Evolutionary conservation across 305 asterid genomes (phyloP), one percentile per base, ranked within the genome.

Genomic region (Caryopteris hybrid): DNA sequence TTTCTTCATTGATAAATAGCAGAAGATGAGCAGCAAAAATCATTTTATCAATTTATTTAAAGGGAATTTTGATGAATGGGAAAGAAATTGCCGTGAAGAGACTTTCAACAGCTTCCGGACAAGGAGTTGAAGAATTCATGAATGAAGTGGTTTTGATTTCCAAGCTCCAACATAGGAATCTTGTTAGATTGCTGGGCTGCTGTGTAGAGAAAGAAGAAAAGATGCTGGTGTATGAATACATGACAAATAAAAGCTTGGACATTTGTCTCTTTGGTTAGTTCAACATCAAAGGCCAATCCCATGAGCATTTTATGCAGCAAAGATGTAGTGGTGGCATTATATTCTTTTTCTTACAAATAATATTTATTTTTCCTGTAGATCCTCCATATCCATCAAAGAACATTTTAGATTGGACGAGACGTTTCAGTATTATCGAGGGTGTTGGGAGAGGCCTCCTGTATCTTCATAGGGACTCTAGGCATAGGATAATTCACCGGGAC

Each of bases 151-250:
- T 72, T 18, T 78, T 86, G 72, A 86, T 86, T 48, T 80, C 88
- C 25, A 86, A 86, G 61, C 85, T 86, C 58, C 88, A 86, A 58
- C 92, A 86, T 12, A 38, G 88, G 52, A 84, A 86, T 72, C 88
- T 86, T 7, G 92, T 83, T n/a, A 78, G 80, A 43, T 70, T 85
- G 12, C 46, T 78, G 13, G 91, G 91, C 2, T 79, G 83, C 52
- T 80, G 85, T 8, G 63, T 79, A 9, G 86, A 84, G 13, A 54
- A 42, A 5, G 81, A 81, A 57, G 91, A 80, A 46, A 82, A 76
- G 36, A 84, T 84, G 82, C 39, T 84, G 25, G 33, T 79, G 14
- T 82, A 79, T 4, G 84, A 82, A 22, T 78, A 70, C 82, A 70
- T 81, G 84, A 76, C 68, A 3, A 78, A 78, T 38, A 64, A 66